Evolutionary conservation across 108 stramenopile species (phyloP), one percentile per base, ranked within the genome.

Genomic region (Nitzschia inconspicua): DNA sequence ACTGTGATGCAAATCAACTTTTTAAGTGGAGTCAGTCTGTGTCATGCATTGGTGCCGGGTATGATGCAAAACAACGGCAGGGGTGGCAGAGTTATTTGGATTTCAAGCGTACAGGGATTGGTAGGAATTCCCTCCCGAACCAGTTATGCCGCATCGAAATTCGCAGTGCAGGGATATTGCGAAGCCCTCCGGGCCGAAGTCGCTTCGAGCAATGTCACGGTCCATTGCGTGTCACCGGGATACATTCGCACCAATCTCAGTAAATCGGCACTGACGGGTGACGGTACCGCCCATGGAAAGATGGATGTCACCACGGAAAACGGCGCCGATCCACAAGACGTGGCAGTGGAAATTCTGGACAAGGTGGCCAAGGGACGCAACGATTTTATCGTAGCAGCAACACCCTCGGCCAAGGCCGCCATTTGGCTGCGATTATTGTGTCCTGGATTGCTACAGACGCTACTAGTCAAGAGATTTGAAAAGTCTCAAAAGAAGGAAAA

Each of bases 131-230:
- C 91, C 0, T 77, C 66, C 52, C 66, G 91, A 44, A 83, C 84
- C 9, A 76, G 73, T 29, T 93, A 93, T 47, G 87, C 88, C 6
- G 91, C 91, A 18, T 76, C 74, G 32, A 93, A 93, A 52, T 89
- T 89, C 65, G 91, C 91, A 4, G 87, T 93, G 10, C 88, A 93
- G 53, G 91, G 91, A 2, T 93, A 89, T 55, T 81, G 79, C 43
- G 91, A 93, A 66, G 75, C 84, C 18, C 66, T 93, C 0, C 71
- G 91, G 28, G 82, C 83, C 10, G 91, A 93, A 70, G 35, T 93
- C n/a, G 68, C 85, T 2, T 66, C 77, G 8, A 59, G 57, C 37
- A 73, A 73, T 32, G 57, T 93, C 11, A 54, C 68, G 9, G 85
- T 93, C 0, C 85, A 85, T 56, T 69, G 76, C 14, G 76, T 73